These are phyloP conservation scores for Auriscalpium orientale DNA, from an alignment of 768 basidiomycete genomes.

Conservation along the genomic window DNA sequence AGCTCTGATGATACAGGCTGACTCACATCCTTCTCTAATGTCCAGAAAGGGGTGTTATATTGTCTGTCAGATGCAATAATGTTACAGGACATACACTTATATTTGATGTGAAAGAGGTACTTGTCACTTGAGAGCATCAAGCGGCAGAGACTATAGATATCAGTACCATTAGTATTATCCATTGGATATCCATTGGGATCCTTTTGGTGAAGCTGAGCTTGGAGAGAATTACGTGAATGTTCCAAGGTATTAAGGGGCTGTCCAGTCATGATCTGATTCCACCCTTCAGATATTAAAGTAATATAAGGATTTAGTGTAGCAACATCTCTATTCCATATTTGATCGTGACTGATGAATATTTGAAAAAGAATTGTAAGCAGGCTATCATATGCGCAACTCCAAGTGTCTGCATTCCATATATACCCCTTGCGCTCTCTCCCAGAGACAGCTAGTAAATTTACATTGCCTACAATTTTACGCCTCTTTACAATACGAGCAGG, in stretches of 20 bases:
- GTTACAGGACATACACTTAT: background rate
- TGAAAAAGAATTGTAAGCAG: background rate
- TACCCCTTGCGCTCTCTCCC: background rate
- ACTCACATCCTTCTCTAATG: background rate
- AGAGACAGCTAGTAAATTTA: no score
- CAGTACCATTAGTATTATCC: background rate
- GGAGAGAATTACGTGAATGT: background rate
- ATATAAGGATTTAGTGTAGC: background rate
- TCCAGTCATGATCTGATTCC: background rate
- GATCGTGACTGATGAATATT: background rate
- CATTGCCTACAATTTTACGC: background rate
- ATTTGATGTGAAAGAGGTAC: background rate
- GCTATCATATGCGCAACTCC: slow-evolving; percentile 7
- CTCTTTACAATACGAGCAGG: background rate
- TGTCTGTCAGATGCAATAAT: background rate
- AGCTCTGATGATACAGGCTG: background rate
- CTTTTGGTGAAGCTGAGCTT: background rate
- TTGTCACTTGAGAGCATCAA: background rate
- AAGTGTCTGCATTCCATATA: background rate
- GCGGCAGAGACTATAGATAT: background rate
- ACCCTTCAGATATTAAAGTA: background rate
- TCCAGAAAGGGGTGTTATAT: background rate
- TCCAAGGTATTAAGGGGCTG: background rate
- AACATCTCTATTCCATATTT: background rate
- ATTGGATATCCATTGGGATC: background rate